Evolutionary conservation across 768 basidiomycete genomes (phyloP).

Genomic region (Hebeloma cylindrosporum): DNA sequence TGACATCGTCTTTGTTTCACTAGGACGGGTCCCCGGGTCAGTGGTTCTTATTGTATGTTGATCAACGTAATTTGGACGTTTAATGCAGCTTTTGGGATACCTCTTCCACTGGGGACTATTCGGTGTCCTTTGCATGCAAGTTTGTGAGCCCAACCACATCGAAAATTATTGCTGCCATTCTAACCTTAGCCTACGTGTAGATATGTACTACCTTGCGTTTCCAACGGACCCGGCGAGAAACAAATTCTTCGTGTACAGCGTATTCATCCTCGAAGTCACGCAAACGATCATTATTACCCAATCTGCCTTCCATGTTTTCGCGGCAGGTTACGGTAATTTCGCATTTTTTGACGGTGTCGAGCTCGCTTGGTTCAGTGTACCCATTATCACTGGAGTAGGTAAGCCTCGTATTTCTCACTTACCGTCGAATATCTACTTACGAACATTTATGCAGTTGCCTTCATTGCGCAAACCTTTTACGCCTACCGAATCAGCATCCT

Average conservation of each 20-base stretch:
- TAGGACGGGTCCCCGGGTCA: slow-evolving; percentile 7
- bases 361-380: slow-evolving; percentile 27
- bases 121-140: slow-evolving; percentile 23
- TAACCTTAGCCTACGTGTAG: slow-evolving; percentile 7
- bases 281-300: slow-evolving; percentile 23
- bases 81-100: slow-evolving; percentile 18
- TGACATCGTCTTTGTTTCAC: no score
- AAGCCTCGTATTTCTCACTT: not conserved
- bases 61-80: not conserved
- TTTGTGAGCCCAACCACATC: slow-evolving; percentile 19
- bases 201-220: slow-evolving; percentile 30
- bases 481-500: slow-evolving; percentile 17
- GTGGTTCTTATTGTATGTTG: not conserved
- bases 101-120: slow-evolving; percentile 21
- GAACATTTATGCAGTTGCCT: slow-evolving; percentile 14
- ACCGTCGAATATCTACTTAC: not conserved
- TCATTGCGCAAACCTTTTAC: slow-evolving; percentile 22
- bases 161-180: not conserved
- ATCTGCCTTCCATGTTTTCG: slow-evolving; percentile 27
- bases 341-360: slow-evolving; percentile 19
- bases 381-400: slow-evolving; percentile 24
- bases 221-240: slow-evolving; percentile 22
- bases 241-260: slow-evolving; percentile 22
- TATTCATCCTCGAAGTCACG: slow-evolving; percentile 18
- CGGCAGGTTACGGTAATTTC: slow-evolving; percentile 26